Base-by-base conservation (phyloP, 192 early-diverging fungal species). In the Rhizophagus prolifer region DNA sequence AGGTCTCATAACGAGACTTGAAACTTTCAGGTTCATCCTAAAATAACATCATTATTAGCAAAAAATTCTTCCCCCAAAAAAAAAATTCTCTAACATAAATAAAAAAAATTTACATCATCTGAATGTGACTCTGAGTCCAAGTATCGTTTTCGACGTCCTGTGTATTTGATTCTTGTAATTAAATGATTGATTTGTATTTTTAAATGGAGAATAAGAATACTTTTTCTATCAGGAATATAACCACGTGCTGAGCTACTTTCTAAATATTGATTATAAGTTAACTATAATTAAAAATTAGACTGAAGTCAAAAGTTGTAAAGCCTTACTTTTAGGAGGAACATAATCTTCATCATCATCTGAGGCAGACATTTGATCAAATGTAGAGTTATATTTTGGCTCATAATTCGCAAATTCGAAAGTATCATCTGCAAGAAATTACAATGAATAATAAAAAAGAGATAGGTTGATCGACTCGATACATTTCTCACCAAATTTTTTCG, bases 1-100 rank as follows among this genome's bases (percentile, higher is more conserved):
- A 46, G 3, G 6, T 66, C 8, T 76, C 74, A 58, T 58, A 76
- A 31, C 74, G 62, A 67, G 30, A 67, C 47, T 76, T 76, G 28
- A 76, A 76, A 28, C 63, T 67, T 67, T 76, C 74, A 10, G 74
- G 74, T 47, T 65, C 74, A 44, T 75, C 61, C 74, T 75, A 58
- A 3, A 58, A 25, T 30, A 38, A 41, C 65, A 64, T 46, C 62
- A 47, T 25, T 31, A 1, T 38, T 66, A 66, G 6, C 61, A 26
- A 26, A 12, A 0, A 63, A 59, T 72, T 38, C 36, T 6, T 38
- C 36, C 6, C 36, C 36, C 36, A 38, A 38, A 38, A 31, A 31
- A 31, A 50, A 72, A 60, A 59, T 31, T 19, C 3, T 59, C 34
- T 21, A 23, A 59, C 21, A 14, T 16, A 47, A 41, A 50, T 47